Base-by-base conservation (phyloP, 1,284 basidiomycete species). In the Ceratobasidium sp. region DNA sequence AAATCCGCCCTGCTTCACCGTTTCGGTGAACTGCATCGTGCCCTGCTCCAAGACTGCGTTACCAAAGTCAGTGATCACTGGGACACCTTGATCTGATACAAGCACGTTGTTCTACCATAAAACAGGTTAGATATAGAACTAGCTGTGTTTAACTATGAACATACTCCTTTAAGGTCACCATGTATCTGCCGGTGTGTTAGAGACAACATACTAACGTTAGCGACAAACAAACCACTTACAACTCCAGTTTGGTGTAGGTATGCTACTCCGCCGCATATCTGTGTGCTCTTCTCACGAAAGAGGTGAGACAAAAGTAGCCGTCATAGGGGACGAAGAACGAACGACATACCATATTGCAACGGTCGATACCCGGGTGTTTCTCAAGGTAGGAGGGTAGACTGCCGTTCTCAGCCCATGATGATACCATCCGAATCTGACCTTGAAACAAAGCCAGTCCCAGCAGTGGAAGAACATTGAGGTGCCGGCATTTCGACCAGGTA, bases 401-500 rank as follows among this genome's bases (percentile, higher is more conserved):
- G 23, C 69, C 69, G 26, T 71, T 71, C 7, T n/a, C 28, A 4
- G 40, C 26, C 69, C 53, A 71, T 6, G 18, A 28, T 23, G 53
- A 71, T 4, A 71, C 40, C 69, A 71, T 56, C 28, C 53, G 49
- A 20, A 71, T 58, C 33, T 71, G 69, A 26, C 23, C 55, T 13
- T 40, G 69, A 42, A 58, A 71, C 23, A 15, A 1, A 1, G 26
- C 69, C 20, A 71, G 26, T 3, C 69, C 69, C 2, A 42, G 20
- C 39, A 71, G 69, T n/a, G 26, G 28, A 6, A 56, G 42, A 1
- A 71, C 55, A 18, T 71, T 56, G 0, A 53, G 51, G 23, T 71
- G 69, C 13, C 26, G 26, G n/a, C 69, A 71, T n/a, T 71, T 71
- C 7, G 69, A 71, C 69, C 69, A 71, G 18, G 33, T 60, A 58